Conservation (phyloP, 2,329 filamentous ascomycete genomes). For the Colletotrichum gigasporum region DNA sequence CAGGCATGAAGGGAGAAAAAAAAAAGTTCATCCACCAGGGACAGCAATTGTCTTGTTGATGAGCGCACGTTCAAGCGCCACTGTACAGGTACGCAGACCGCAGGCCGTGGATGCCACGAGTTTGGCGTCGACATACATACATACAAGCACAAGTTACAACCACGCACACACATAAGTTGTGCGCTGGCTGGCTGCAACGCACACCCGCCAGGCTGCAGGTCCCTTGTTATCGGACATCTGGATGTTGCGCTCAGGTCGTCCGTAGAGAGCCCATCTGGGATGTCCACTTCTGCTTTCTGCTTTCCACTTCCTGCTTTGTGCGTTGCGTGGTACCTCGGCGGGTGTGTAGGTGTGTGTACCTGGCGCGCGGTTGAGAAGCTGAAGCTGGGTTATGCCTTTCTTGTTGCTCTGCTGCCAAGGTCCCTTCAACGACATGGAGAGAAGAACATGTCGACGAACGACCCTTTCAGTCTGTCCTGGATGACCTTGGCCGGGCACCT, state of each 20-base stretch:
- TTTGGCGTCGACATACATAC: too few species aligned
- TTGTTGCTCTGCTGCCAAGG: neutral
- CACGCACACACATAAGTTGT: too few species aligned
- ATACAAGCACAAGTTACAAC: neutral
- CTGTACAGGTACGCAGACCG: too few species aligned
- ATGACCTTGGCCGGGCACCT: neutral
- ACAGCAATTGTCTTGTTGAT: too few species aligned
- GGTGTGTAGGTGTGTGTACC: neutral
- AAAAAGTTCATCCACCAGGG: too few species aligned
- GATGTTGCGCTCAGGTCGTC: neutral
- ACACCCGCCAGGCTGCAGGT: neutral
- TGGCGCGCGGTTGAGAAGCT: neutral
- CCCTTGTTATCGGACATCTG: neutral
- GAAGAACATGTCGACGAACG: neutral
- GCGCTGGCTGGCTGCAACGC: neutral
- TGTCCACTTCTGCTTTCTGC: too few species aligned
- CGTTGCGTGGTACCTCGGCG: neutral
- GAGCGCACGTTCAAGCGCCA: too few species aligned
- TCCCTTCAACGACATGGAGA: neutral
- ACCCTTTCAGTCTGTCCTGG: neutral
- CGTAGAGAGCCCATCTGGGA: neutral
- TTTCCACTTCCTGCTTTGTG: too few species aligned
- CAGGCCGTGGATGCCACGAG: too few species aligned
- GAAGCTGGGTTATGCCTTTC: slow-evolving; percentile 7
- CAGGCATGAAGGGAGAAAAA: too few species aligned